Conservation (phyloP, 1,284 basidiomycete species). For the Tilletia indica region DNA sequence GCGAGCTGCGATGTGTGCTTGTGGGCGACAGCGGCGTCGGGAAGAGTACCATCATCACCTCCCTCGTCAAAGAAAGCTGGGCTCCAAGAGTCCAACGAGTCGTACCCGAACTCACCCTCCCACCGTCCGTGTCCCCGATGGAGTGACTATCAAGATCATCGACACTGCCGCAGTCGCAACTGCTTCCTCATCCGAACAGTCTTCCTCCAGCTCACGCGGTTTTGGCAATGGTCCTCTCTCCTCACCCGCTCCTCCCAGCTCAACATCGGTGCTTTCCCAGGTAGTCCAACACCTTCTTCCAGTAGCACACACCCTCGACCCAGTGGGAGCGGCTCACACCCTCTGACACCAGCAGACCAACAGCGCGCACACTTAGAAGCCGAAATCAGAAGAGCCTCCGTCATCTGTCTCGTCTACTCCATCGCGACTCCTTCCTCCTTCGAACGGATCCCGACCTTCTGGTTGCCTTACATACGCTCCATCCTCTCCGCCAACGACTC, state of each 20-base stretch:
- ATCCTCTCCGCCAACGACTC: slow-evolving; percentile 67
- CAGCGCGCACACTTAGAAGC: slow-evolving; percentile 84
- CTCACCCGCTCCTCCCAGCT: slow-evolving; percentile 95
- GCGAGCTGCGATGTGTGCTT: slow-evolving; percentile 86
- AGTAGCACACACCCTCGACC: background rate
- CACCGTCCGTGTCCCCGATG: slow-evolving; percentile 52
- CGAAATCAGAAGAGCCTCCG: slow-evolving; percentile 93
- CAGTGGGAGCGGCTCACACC: background rate
- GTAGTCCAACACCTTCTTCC: background rate
- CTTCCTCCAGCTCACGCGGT: slow-evolving; percentile 65
- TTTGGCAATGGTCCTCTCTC: slow-evolving; percentile 57
- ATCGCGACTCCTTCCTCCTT: slow-evolving; percentile 94
- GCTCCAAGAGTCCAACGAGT: slow-evolving; percentile 72
- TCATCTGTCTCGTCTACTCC: slow-evolving; percentile 91
- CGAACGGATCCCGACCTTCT: slow-evolving; percentile 95
- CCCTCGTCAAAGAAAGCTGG: slow-evolving; percentile 77
- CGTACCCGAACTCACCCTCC: slow-evolving; percentile 51
- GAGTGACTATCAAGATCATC: slow-evolving; percentile 52
- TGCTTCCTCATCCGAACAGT: slow-evolving; percentile 75
- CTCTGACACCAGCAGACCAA: slow-evolving; percentile 58
- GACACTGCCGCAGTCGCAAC: slow-evolving; percentile 62
- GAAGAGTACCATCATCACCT: slow-evolving; percentile 51
- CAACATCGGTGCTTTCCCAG: background rate
- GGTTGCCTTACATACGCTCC: slow-evolving; percentile 94
- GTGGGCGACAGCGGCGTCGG: slow-evolving; percentile 78